Conservation (phyloP, 352 stramenopile genomes). For the Phytophthora sojae region DNA sequence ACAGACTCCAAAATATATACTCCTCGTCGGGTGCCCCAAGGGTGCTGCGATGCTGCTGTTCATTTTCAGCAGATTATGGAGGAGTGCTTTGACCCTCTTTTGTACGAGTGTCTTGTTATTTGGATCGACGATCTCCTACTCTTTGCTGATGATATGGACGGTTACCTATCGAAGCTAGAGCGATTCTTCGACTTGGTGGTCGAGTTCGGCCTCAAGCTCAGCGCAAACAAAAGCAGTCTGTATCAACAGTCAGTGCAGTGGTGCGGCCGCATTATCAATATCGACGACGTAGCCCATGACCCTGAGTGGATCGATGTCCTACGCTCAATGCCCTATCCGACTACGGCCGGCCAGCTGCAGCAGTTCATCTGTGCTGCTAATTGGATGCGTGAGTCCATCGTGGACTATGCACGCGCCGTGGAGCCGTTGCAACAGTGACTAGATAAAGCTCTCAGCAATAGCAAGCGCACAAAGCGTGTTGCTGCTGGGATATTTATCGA, state of each 20-base stretch:
- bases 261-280: too few relatives aligned
- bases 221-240: background rate
- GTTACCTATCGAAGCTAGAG: background rate
- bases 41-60: background rate
- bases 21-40: background rate
- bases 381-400: conserved; percentile 2
- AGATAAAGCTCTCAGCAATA: background rate
- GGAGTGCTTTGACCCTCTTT: background rate
- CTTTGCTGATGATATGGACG: background rate
- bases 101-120: background rate
- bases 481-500: conserved; percentile 1
- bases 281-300: too few relatives aligned
- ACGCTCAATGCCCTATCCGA: background rate
- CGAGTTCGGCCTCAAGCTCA: background rate
- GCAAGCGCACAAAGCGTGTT: conserved; percentile 1
- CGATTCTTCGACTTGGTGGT: background rate
- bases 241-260: too few relatives aligned
- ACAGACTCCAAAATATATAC: background rate
- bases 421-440: background rate
- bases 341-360: background rate
- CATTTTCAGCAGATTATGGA: background rate
- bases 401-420: background rate
- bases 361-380: conserved; percentile 7
- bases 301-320: too few relatives aligned
- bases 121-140: background rate